These are phyloP conservation scores for Noccaea bulbosa DNA, from an alignment of 345 rosid species.

Conservation along the genomic window DNA sequence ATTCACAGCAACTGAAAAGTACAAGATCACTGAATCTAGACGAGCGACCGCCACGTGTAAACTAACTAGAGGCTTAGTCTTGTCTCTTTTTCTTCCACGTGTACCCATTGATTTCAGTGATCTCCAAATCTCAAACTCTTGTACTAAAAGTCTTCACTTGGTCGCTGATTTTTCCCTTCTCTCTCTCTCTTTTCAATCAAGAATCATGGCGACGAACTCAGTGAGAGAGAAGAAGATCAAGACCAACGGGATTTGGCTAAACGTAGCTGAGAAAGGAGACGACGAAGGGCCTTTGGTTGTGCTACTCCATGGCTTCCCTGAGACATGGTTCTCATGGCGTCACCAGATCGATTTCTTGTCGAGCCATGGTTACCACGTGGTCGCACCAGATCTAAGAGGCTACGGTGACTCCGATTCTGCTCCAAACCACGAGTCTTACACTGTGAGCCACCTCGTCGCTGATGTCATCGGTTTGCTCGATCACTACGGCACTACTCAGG, in stretches of 20 bases:
- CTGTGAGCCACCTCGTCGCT: slow-evolving; percentile 57
- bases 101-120: neutral
- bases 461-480: slow-evolving; percentile 62
- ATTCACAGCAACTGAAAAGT: neutral
- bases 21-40: neutral
- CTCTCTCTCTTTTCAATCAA: slow-evolving; percentile 9
- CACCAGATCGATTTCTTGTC: slow-evolving; percentile 65
- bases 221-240: slow-evolving; percentile 52
- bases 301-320: slow-evolving; percentile 78
- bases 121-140: slow-evolving; percentile 4
- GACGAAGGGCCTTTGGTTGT: slow-evolving; percentile 57
- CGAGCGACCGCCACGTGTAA: slow-evolving; percentile 2
- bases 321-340: slow-evolving; percentile 77
- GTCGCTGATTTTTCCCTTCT: slow-evolving; percentile 8
- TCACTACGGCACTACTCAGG: slow-evolving; percentile 58
- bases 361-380: slow-evolving; percentile 58
- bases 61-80: neutral
- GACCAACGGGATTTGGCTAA: slow-evolving; percentile 58
- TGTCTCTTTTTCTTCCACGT: slow-evolving; percentile 3
- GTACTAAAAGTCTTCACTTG: slow-evolving; percentile 20
- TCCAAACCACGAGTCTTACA: slow-evolving; percentile 49
- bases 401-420: slow-evolving; percentile 66
- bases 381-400: slow-evolving; percentile 77
- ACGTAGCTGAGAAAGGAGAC: slow-evolving; percentile 61
- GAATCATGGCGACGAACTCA: slow-evolving; percentile 32